Evolutionary conservation across 1,284 basidiomycete genomes (phyloP).

Genomic region (Irpex sp.): DNA sequence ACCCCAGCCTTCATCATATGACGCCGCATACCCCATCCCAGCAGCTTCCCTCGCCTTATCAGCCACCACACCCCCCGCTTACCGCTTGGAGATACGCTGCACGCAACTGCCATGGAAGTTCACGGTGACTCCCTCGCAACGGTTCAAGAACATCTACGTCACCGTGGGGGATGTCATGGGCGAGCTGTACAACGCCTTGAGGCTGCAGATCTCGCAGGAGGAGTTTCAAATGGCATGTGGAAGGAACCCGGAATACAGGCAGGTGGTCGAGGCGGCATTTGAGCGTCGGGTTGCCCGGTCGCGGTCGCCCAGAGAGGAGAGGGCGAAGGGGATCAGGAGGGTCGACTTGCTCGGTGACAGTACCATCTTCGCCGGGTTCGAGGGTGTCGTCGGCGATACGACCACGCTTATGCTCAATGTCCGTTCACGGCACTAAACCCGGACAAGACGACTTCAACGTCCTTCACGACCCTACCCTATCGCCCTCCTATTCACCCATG

Average conservation of each 20-base stretch:
- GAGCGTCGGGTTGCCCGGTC: neutral
- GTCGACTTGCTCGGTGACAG: slow-evolving; percentile 8
- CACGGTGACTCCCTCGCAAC: slow-evolving; percentile 1
- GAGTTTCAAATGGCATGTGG: slow-evolving; percentile 1
- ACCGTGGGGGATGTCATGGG: slow-evolving; percentile 13
- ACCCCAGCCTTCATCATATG: neutral
- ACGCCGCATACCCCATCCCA: slow-evolving; percentile 5
- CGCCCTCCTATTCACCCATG: neutral
- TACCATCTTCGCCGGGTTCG: slow-evolving; percentile 8
- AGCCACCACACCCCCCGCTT: slow-evolving; percentile 12
- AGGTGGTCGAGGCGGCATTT: slow-evolving; percentile 2
- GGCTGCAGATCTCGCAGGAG: slow-evolving; percentile 3
- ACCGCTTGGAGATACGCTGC: slow-evolving; percentile 6
- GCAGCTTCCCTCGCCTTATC: slow-evolving; percentile 4
- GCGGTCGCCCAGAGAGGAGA: slow-evolving; percentile 1
- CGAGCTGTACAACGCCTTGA: slow-evolving; percentile 9
- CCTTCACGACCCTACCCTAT: neutral
- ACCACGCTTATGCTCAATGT: slow-evolving; percentile 3
- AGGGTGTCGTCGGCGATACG: slow-evolving; percentile 2
- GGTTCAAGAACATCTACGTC: slow-evolving; percentile 8
- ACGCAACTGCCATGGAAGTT: slow-evolving; percentile 9
- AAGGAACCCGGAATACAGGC: neutral
- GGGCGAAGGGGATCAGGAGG: slow-evolving; percentile 5
- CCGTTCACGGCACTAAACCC: slow-evolving; percentile 1
- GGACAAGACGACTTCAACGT: neutral